These are phyloP conservation scores for Hypsizygus ulmarius DNA, from an alignment of 1,284 basidiomycete species.

Conservation along the genomic window DNA sequence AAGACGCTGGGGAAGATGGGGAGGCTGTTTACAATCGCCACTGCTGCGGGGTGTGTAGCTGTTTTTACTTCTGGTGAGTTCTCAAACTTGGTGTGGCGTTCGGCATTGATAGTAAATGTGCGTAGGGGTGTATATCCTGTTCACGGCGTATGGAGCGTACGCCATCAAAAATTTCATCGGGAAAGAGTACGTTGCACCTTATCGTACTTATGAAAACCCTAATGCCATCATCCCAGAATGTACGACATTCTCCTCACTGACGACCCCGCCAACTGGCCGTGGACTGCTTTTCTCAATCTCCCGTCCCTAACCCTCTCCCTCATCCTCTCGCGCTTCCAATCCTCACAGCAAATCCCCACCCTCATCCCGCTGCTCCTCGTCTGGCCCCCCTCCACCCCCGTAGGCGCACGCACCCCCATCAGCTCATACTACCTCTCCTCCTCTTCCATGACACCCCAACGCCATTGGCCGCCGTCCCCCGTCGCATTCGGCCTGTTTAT, in stretches of 20 bases:
- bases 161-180: slow-evolving; percentile 71
- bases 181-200: slow-evolving; percentile 46
- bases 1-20: slow-evolving; percentile 47
- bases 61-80: slow-evolving; percentile 39
- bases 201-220: neutral
- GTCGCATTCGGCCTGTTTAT: slow-evolving; percentile 52
- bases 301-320: slow-evolving; percentile 53
- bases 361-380: slow-evolving; percentile 53
- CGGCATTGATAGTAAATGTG: neutral
- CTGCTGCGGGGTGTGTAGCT: slow-evolving; percentile 42
- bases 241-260: slow-evolving; percentile 59
- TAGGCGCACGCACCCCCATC: slow-evolving; percentile 22
- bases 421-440: neutral
- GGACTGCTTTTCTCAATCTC: slow-evolving; percentile 69
- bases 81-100: neutral
- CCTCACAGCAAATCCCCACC: slow-evolving; percentile 38
- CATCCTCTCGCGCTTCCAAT: slow-evolving; percentile 42
- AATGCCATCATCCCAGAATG: slow-evolving; percentile 38
- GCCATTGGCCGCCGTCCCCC: slow-evolving; percentile 60
- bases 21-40: slow-evolving; percentile 45
- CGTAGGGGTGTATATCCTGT: slow-evolving; percentile 58
- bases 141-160: slow-evolving; percentile 69
- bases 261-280: slow-evolving; percentile 66
- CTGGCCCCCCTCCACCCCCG: slow-evolving; percentile 58
- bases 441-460: slow-evolving; percentile 3